A percentile compares a stretch with the other conserved stretches of the same genome.
Evolutionary conservation across 2,329 filamentous ascomycete species (phyloP).

Genomic region (Pseudocercospora musae): DNA sequence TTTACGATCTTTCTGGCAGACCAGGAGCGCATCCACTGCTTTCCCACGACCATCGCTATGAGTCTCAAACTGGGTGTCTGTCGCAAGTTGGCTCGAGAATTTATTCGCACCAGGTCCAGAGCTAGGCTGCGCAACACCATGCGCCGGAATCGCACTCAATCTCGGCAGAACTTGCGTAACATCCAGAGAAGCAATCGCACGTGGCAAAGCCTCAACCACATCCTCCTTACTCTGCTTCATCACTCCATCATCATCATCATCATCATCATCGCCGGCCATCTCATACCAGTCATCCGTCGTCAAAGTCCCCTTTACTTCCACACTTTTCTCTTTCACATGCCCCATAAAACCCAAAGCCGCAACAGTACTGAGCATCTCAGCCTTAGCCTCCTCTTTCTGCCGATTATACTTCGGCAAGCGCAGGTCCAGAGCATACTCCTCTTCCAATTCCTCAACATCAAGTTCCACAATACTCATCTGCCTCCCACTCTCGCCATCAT

Average conservation of each 20-base stretch:
- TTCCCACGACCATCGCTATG: constrained; percentile 10
- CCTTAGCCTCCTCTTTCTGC: constrained; percentile 5
- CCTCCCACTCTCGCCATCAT: constrained; percentile 37
- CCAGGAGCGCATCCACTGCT: constrained; percentile 24
- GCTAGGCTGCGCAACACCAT: constrained; percentile 48
- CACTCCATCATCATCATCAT: constrained; percentile 41
- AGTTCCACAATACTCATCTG: constrained; percentile 16
- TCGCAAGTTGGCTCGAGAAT: constrained; percentile 27
- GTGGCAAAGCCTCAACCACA: constrained; percentile 52
- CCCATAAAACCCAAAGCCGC: constrained; percentile 27
- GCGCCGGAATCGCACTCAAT: constrained; percentile 44
- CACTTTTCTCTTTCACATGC: constrained; percentile 27
- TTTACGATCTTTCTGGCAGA: constrained; percentile 19
- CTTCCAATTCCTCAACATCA: neutral
- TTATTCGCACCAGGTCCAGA: constrained; percentile 27
- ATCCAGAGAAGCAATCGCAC: constrained; percentile 70
- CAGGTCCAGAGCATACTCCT: constrained; percentile 11
- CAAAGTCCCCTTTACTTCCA: constrained; percentile 19
- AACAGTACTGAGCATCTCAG: constrained; percentile 10
- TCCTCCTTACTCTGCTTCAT: neutral
- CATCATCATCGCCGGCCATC: too few species aligned
- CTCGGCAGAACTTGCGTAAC: constrained; percentile 73
- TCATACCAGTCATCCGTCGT: constrained; percentile 30
- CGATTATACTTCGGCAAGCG: constrained; percentile 1
- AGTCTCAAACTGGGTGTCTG: constrained; percentile 27